A percentile compares a stretch with the other conserved stretches of the same genome.
phyloP scores from a whole-genome alignment of 2,329 filamentous ascomycete genomes.

The Diatrype stigma region DNA sequence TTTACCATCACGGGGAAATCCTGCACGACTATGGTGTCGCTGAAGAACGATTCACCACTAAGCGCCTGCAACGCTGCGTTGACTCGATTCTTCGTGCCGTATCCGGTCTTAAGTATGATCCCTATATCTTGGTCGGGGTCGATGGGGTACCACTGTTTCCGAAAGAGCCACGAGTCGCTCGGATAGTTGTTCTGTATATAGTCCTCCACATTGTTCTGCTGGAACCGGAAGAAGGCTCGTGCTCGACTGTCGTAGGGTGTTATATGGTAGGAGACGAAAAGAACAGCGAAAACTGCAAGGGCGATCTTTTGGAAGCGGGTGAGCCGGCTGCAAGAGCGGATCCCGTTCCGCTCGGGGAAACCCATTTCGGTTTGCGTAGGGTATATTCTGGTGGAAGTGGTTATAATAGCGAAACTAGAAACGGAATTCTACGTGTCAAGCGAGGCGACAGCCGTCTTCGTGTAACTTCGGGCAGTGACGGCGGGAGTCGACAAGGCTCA shows the following conservation, averaged over 20 bases:
- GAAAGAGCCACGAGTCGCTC: constrained; percentile 39
- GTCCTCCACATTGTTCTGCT: constrained; percentile 22
- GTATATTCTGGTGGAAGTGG: too few species aligned
- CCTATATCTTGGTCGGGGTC: constrained; percentile 44
- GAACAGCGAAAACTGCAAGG: constrained; percentile 15
- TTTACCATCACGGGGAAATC: constrained; percentile 39
- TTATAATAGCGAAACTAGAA: too few species aligned
- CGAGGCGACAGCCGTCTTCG: not conserved
- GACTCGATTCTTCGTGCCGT: constrained; percentile 47
- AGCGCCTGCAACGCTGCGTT: constrained; percentile 44
- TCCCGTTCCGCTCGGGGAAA: constrained; percentile 20
- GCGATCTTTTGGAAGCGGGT: constrained; percentile 25
- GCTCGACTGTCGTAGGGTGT: constrained; percentile 25
- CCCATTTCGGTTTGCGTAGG: constrained; percentile 19
- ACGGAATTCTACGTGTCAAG: too few species aligned
- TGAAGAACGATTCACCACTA: constrained; percentile 34
- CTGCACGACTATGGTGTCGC: constrained; percentile 44
- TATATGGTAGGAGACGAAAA: constrained; percentile 25
- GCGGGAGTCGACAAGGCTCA: not conserved
- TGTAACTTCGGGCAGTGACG: not conserved
- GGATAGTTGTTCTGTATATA: constrained; percentile 25
- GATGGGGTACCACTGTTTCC: constrained; percentile 36
- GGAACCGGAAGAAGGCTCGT: constrained; percentile 26
- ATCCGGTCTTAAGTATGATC: constrained; percentile 53
- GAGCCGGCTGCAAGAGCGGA: constrained; percentile 22